Conservation (phyloP, 306 rosid genomes). For the Vigna nakashimae region DNA sequence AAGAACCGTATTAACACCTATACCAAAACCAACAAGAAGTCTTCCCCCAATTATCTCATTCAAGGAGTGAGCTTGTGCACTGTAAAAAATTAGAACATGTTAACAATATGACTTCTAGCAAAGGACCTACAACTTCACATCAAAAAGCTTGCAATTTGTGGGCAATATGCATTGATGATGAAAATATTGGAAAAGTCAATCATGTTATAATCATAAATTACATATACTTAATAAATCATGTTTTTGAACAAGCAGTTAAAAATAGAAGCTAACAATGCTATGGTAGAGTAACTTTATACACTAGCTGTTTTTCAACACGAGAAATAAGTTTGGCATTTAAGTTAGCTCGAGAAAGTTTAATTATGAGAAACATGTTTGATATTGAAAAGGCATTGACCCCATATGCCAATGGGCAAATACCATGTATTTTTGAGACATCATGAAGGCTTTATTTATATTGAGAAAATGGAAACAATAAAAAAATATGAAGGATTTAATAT, state of each 20-base stretch:
- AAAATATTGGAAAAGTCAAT: constrained; percentile 23
- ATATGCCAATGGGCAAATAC: not conserved
- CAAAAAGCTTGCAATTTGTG: constrained; percentile 20
- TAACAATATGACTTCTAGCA: constrained; percentile 10
- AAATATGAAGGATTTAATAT: no score
- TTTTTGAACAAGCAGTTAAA: not conserved
- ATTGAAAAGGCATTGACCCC: not conserved
- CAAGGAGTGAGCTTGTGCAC: constrained; percentile 83
- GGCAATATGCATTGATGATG: constrained; percentile 29
- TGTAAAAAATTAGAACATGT: constrained; percentile 50
- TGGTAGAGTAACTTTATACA: not conserved
- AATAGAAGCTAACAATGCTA: not conserved
- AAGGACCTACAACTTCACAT: constrained; percentile 23
- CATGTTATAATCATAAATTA: not conserved
- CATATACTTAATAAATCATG: not conserved
- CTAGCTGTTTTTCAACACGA: not conserved
- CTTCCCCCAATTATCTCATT: constrained; percentile 85
- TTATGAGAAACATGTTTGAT: not conserved
- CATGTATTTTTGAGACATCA: no score
- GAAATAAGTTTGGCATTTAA: not conserved
- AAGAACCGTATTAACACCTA: constrained; percentile 90
- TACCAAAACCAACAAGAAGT: constrained; percentile 96
- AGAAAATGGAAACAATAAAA: no score
- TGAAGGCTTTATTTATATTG: no score
- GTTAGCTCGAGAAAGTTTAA: not conserved